Evolutionary conservation across 2,329 filamentous ascomycete genomes (phyloP), one percentile per base, ranked within the genome.

Genomic region (Thielaviopsis musarum): DNA sequence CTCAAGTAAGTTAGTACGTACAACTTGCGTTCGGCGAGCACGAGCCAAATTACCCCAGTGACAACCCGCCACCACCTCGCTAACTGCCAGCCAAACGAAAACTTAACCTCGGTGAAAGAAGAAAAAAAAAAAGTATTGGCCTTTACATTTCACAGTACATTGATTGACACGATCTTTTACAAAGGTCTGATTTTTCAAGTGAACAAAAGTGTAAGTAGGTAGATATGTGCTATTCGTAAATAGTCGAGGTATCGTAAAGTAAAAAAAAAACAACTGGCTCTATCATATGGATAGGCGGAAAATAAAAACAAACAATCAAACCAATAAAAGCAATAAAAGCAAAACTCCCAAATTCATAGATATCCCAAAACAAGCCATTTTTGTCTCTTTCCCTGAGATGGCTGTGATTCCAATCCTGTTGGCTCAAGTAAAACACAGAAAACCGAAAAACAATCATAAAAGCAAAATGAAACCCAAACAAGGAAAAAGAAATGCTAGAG

Each of bases 161-260:
- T n/a, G n/a, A n/a, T n/a, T n/a, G n/a, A n/a, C 24, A 26, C 17
- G 41, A 48, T n/a, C 3, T 15, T 38, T 38, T 38, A 12, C 34
- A 38, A 2, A 38, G 22, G 1, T 15, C 52, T 17, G 17, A 38
- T 28, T 41, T 5, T 13, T 10, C 7, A 19, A 55, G 22, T 34
- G 28, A 41, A 55, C 19, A 34, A 12, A 15, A 19, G 15, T 10
- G 17, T 34, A 30, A 17, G 22, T 21, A 30, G 30, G 22, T 21
- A 55, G 52, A 49, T 41, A 54, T 54, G 34, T 59, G n/a, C 52
- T 22, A 59, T 59, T 48, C 2, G 21, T 26, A 22, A 58, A 54
- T 60, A 57, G 19, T 52, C 49, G 21, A 61, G 38, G 60, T 62
- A 62, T 62, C 61, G 34, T 61, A 56, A 59, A 58, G 13, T 28